Evolutionary conservation across 768 basidiomycete genomes (phyloP).

Genomic region (Pleurotus salmoneostramineus): DNA sequence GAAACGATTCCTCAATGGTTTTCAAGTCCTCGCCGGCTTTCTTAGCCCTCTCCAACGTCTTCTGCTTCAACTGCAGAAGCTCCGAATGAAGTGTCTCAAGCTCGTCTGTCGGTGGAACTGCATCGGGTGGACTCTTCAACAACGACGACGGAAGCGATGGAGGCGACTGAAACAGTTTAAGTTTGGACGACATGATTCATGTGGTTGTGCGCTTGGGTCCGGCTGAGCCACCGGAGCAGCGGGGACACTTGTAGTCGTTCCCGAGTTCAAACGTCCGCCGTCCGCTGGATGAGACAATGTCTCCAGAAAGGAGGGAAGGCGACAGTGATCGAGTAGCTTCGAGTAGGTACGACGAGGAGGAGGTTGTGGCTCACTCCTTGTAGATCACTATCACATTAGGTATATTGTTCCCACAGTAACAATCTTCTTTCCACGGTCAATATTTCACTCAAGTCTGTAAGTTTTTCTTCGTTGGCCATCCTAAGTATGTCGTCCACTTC

Average conservation of each 20-base stretch:
- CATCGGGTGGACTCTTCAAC: constrained; percentile 59
- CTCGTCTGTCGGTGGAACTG: constrained; percentile 69
- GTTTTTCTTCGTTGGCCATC: too few relatives aligned
- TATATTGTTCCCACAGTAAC: neutral
- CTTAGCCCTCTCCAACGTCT: constrained; percentile 57
- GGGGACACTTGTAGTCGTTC: neutral
- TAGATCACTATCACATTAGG: neutral
- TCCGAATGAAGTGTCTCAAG: constrained; percentile 63
- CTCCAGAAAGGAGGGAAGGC: too few relatives aligned
- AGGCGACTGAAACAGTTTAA: constrained; percentile 45
- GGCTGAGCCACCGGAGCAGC: constrained; percentile 11
- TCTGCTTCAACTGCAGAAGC: constrained; percentile 48
- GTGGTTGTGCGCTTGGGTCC: constrained; percentile 8
- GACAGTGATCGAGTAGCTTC: neutral
- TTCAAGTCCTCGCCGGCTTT: constrained; percentile 76
- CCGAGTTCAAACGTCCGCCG: neutral
- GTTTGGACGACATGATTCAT: constrained; percentile 55
- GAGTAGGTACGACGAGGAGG: neutral
- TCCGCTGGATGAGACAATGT: neutral
- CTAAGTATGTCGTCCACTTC: too few relatives aligned
- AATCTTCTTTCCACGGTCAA: neutral
- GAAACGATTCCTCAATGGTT: constrained; percentile 73
- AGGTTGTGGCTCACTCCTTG: neutral
- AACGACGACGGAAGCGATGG: constrained; percentile 54
- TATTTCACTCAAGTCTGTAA: neutral